Percentiles rank a stretch among this genome's conserved stretches.
These are phyloP conservation scores for Lichtheimia ornata DNA, from an alignment of 371 early-diverging fungal genomes.

Conservation along the genomic window DNA sequence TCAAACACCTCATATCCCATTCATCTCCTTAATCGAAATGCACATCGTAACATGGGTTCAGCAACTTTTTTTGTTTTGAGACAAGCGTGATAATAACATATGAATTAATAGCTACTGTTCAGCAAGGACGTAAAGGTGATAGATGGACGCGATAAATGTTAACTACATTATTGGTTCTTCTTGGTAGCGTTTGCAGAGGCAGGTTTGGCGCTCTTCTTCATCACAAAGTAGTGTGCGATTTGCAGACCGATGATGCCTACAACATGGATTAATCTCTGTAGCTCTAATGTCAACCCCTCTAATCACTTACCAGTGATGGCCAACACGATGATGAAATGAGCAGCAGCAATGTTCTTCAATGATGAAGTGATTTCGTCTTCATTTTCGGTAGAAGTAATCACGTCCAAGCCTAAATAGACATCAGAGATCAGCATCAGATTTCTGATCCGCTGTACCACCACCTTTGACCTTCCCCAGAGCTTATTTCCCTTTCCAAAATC, in stretches of 20 bases:
- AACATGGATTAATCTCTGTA: background rate
- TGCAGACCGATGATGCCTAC: slow-evolving; percentile 46
- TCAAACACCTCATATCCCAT: too few relatives aligned
- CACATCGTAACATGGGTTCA: too few relatives aligned
- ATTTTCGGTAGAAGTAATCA: slow-evolving; percentile 22
- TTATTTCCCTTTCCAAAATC: background rate
- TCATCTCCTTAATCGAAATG: too few relatives aligned
- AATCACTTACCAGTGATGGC: slow-evolving; percentile 43
- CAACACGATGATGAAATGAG: slow-evolving; percentile 48
- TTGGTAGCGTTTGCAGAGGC: background rate
- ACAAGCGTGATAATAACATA: too few relatives aligned
- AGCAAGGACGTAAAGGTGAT: background rate
- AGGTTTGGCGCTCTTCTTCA: slow-evolving; percentile 23
- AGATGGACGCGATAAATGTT: background rate
- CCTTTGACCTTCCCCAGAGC: background rate
- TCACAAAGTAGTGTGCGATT: slow-evolving; percentile 44
- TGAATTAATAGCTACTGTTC: slow-evolving; percentile 6
- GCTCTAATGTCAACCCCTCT: background rate
- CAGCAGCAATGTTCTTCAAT: slow-evolving; percentile 50
- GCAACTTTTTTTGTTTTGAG: too few relatives aligned
- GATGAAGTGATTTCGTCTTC: slow-evolving; percentile 26
- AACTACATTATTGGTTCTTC: slow-evolving; percentile 4
- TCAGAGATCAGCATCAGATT: background rate
- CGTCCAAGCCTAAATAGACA: slow-evolving; percentile 15
- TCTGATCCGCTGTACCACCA: too few relatives aligned